Evolutionary conservation across 768 basidiomycete species (phyloP), one percentile per base, ranked within the genome.

Genomic region (Rubroboletus pulcherrimus): DNA sequence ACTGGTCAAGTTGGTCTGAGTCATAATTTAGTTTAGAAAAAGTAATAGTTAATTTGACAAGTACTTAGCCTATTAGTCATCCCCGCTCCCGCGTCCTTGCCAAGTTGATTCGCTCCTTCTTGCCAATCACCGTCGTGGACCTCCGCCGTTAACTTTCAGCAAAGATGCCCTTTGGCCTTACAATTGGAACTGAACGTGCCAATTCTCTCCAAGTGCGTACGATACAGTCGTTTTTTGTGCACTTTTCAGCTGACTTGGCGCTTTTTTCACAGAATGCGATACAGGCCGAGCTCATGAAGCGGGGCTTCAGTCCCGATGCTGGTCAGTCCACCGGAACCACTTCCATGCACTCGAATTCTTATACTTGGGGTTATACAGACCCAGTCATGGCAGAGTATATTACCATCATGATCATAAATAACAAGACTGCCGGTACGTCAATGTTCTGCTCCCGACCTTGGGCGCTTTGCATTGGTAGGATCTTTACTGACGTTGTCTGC

Each of bases 311-410:
- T 64, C 75, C 81, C 21, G 90, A 91, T 60, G 81, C 86, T 73
- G 89, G 89, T 89, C 60, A 76, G 66, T 67, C 55, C 55, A 60
- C 49, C 51, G 49, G 40, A 51, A 19, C 43, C 43, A 39, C 35
- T 43, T 40, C 21, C 17, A n/a, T 60, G 19, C 35, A 44, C 44
- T 53, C 50, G 14, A 62, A 46, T 42, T 48, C 55, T 69, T 29
- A 66, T 44, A 26, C 7, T 4, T 11, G 31, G 1, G 2, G 9
- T 29, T 50, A 45, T 54, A 5, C 62, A 91, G 91, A 94, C 72
- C 84, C 85, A 14, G 90, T 93, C 63, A 93, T 94, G 91, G 91
- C 92, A 3, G 93, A 95, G 71, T 95, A 93, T 65, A 92, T 94
- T 54, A 92, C 90, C 19, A 95, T 95, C 56, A 93, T 95, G 93